phyloP scores from a whole-genome alignment of 2,329 filamentous ascomycete genomes.

The Xylaria sp. region DNA sequence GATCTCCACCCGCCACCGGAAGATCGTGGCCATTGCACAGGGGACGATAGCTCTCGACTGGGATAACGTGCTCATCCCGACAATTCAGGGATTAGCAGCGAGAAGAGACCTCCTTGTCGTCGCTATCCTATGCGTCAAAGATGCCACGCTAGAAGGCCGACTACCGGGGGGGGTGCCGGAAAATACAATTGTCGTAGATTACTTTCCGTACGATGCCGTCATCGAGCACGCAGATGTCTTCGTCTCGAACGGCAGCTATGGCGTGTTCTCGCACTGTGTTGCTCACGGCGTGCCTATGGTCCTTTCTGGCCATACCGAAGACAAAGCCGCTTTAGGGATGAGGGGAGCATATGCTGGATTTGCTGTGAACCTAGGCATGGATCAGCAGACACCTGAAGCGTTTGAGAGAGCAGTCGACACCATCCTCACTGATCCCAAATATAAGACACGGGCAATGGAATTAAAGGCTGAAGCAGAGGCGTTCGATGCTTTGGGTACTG shows the following conservation, averaged over 20 bases:
- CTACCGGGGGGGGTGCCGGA: slow-evolving; percentile 13
- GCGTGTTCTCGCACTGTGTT: slow-evolving; percentile 52
- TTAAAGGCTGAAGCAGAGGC: slow-evolving; percentile 14
- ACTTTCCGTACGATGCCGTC: slow-evolving; percentile 44
- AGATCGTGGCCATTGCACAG: slow-evolving; percentile 53
- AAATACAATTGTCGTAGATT: slow-evolving; percentile 43
- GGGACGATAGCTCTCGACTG: slow-evolving; percentile 51
- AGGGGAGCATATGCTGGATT: slow-evolving; percentile 52
- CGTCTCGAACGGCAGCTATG: slow-evolving; percentile 56
- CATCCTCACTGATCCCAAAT: slow-evolving; percentile 12
- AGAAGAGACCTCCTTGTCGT: slow-evolving; percentile 48
- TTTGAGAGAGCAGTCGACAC: slow-evolving; percentile 17
- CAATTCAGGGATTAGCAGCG: slow-evolving; percentile 49
- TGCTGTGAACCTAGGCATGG: slow-evolving; percentile 50
- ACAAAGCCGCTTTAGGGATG: slow-evolving; percentile 49
- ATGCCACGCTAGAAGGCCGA: slow-evolving; percentile 37
- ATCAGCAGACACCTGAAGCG: slow-evolving; percentile 25
- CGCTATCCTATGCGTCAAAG: slow-evolving; percentile 41
- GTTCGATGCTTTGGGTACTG: slow-evolving; percentile 19
- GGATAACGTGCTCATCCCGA: slow-evolving; percentile 51
- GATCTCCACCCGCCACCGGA: slow-evolving; percentile 37
- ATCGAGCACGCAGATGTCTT: slow-evolving; percentile 47
- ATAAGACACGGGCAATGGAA: slow-evolving; percentile 18
- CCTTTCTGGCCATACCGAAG: slow-evolving; percentile 48
- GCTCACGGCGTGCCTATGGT: slow-evolving; percentile 55